Conservation (phyloP, 2,329 filamentous ascomycete genomes). For the Emergomyces orientalis region DNA sequence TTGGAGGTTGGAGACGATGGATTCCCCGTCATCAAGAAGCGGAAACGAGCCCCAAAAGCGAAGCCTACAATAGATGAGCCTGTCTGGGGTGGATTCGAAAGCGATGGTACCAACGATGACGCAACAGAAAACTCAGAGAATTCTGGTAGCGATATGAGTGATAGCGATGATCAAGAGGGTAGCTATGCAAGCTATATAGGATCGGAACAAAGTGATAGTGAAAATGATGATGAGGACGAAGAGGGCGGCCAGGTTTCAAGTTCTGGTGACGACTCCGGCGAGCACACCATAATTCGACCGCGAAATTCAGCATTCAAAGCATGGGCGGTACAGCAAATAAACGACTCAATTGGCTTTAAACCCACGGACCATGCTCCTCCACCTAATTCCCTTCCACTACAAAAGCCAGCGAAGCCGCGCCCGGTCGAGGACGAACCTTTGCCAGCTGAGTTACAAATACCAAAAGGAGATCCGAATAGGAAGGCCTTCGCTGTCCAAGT, state of each 20-base stretch:
- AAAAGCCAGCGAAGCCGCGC: conserved; percentile 25
- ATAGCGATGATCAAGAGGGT: conserved; percentile 17
- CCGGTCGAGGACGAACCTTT: conserved; percentile 34
- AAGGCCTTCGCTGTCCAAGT: conserved; percentile 71
- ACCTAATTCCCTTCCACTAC: conserved; percentile 24
- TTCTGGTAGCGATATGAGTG: conserved; percentile 19
- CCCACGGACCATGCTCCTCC: conserved; percentile 34
- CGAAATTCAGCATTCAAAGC: conserved; percentile 70
- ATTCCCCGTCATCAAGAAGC: conserved; percentile 70
- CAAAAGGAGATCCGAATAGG: conserved; percentile 42
- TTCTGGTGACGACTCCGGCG: conserved; percentile 18
- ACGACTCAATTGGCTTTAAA: conserved; percentile 65
- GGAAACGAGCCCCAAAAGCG: conserved; percentile 42
- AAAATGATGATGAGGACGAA: conserved; percentile 19
- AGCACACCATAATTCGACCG: conserved; percentile 23
- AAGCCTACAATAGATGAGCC: conserved; percentile 32
- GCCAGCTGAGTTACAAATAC: conserved; percentile 31
- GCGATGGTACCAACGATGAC: conserved; percentile 31
- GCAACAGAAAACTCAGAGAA: conserved; percentile 32
- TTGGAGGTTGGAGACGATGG: conserved; percentile 72
- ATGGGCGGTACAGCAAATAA: conserved; percentile 82
- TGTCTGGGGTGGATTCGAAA: conserved; percentile 39
- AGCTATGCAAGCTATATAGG: conserved; percentile 24
- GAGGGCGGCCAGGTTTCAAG: conserved; percentile 30
- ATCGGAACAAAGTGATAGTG: conserved; percentile 22